These are phyloP conservation scores for Sanghuangporus weigelae DNA, from an alignment of 1,284 basidiomycete genomes.

Conservation along the genomic window DNA sequence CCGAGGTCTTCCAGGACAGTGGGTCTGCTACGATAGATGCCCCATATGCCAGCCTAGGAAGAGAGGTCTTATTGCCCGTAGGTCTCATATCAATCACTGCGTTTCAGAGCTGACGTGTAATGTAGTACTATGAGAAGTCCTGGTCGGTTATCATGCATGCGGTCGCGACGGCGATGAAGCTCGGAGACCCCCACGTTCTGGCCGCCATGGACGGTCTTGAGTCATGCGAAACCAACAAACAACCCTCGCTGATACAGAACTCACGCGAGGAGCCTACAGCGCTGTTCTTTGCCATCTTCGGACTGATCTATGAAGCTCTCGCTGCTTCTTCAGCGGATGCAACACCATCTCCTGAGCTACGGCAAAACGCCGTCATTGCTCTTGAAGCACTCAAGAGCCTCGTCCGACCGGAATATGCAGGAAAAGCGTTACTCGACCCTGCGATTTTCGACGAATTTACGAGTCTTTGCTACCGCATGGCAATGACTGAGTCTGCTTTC, in stretches of 20 bases:
- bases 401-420: slow-evolving; percentile 75
- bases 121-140: slow-evolving; percentile 82
- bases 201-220: slow-evolving; percentile 81
- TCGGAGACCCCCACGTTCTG: slow-evolving; percentile 62
- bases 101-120: neutral
- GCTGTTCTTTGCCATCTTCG: slow-evolving; percentile 89
- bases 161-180: slow-evolving; percentile 75
- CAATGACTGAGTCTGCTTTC: slow-evolving; percentile 75
- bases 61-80: slow-evolving; percentile 87
- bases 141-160: slow-evolving; percentile 88
- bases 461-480: slow-evolving; percentile 84
- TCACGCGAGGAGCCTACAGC: slow-evolving; percentile 67
- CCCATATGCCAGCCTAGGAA: slow-evolving; percentile 82
- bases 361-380: slow-evolving; percentile 54
- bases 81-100: slow-evolving; percentile 26
- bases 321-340: slow-evolving; percentile 62
- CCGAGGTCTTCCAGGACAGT: slow-evolving; percentile 74
- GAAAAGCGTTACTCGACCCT: slow-evolving; percentile 73
- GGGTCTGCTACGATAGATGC: slow-evolving; percentile 72
- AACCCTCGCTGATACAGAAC: slow-evolving; percentile 24
- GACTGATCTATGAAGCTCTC: slow-evolving; percentile 88
- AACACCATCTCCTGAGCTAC: slow-evolving; percentile 35
- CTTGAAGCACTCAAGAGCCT: slow-evolving; percentile 78
- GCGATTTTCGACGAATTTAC: slow-evolving; percentile 88
- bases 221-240: slow-evolving; percentile 23